A percentile compares a stretch with the other conserved stretches of the same genome.
These are phyloP conservation scores for Hericium alpestre DNA, from an alignment of 768 basidiomycete genomes.

Conservation along the genomic window DNA sequence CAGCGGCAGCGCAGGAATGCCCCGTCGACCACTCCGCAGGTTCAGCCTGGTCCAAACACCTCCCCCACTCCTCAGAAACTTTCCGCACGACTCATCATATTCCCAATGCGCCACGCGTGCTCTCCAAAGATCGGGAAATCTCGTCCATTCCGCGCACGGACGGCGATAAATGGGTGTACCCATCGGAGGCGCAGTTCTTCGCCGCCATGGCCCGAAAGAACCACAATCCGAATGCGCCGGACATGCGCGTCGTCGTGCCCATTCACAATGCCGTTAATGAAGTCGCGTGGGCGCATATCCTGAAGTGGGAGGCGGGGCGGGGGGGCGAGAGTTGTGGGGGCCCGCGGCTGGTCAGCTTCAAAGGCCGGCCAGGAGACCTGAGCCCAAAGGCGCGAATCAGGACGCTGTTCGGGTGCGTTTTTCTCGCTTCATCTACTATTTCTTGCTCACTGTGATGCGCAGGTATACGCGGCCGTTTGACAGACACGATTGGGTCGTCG, in stretches of 20 bases:
- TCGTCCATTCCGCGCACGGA: constrained; percentile 78
- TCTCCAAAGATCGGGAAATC: constrained; percentile 67
- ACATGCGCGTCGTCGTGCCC: constrained; percentile 93
- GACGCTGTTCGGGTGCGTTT: constrained; percentile 72
- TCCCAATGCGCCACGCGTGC: constrained; percentile 13
- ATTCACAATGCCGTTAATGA: constrained; percentile 99
- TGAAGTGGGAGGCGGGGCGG: constrained; percentile 51
- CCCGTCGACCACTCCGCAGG: constrained; percentile 56
- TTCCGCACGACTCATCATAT: not conserved
- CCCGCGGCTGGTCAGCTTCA: constrained; percentile 78
- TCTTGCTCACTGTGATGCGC: constrained; percentile 5
- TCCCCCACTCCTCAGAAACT: constrained; percentile 14
- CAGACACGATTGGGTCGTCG: constrained; percentile 94
- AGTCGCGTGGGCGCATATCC: constrained; percentile 38
- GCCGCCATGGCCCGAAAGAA: constrained; percentile 94
- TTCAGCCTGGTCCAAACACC: constrained; percentile 19
- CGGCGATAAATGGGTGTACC: constrained; percentile 88
- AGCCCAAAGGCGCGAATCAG: constrained; percentile 77
- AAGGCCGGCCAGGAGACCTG: constrained; percentile 72
- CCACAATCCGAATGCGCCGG: constrained; percentile 73
- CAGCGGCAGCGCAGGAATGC: constrained; percentile 29
- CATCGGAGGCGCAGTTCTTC: constrained; percentile 97
- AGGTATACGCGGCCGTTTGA: constrained; percentile 95
- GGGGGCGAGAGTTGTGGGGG: constrained; percentile 80
- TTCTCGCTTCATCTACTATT: not conserved